phyloP scores from a whole-genome alignment of 1,284 basidiomycete genomes.

The Xerocomus subilludens region DNA sequence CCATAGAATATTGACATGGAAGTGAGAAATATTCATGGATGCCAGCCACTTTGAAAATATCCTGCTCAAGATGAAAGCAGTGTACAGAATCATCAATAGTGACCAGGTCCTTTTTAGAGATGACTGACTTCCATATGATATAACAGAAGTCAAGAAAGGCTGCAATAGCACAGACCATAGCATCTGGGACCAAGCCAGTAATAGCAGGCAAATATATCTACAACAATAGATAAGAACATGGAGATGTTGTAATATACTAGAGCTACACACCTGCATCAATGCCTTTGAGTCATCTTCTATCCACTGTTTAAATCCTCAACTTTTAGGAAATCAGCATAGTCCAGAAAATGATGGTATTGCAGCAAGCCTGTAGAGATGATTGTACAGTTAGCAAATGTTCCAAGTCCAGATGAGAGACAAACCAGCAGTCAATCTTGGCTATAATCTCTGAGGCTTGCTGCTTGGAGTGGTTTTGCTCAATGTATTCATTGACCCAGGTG shows the following conservation, averaged over 20 bases:
- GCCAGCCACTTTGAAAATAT: constrained; percentile 27
- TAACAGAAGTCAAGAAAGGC: constrained; percentile 47
- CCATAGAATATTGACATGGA: constrained; percentile 41
- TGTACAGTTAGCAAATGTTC: too few species aligned
- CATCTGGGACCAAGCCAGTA: constrained; percentile 31
- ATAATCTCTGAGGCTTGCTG: constrained; percentile 9
- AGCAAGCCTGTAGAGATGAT: too few species aligned
- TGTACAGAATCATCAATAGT: constrained; percentile 33
- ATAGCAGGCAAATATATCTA: constrained; percentile 16
- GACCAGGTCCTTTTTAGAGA: constrained; percentile 26
- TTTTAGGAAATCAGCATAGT: constrained; percentile 22
- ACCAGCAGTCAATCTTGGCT: constrained; percentile 22
- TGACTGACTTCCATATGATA: constrained; percentile 29
- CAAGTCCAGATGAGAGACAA: too few species aligned
- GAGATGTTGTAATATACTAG: too few species aligned
- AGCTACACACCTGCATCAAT: constrained; percentile 30
- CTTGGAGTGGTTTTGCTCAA: not conserved
- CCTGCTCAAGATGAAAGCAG: constrained; percentile 29
- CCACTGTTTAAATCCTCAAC: constrained; percentile 31
- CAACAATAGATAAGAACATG: too few species aligned
- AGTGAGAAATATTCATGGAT: constrained; percentile 31
- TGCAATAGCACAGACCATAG: constrained; percentile 5
- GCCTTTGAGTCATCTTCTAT: constrained; percentile 34
- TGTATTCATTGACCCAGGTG: constrained; percentile 1
- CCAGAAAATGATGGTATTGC: constrained; percentile 24